phyloP scores from a whole-genome alignment of 345 rosid species.

The Bretschneidera sinensis region DNA sequence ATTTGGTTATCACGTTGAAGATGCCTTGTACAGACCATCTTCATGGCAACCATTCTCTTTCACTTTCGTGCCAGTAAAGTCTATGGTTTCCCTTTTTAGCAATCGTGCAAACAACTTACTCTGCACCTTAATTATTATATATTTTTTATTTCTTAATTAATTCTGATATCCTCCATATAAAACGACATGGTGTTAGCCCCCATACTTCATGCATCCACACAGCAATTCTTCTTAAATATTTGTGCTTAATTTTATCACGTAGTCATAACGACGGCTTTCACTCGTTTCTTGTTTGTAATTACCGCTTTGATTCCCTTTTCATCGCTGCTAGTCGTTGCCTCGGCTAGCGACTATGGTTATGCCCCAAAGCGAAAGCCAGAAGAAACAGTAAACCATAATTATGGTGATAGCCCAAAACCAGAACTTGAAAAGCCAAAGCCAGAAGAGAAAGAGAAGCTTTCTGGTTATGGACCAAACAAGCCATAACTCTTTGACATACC shows the following conservation, averaged over 20 bases:
- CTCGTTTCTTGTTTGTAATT: not conserved
- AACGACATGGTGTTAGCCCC: not conserved
- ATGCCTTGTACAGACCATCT: too few relatives aligned
- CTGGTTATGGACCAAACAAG: not conserved
- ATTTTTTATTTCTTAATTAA: not conserved
- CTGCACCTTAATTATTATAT: too few relatives aligned
- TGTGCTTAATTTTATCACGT: not conserved
- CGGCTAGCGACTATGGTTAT: conserved; percentile 7
- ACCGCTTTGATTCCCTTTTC: conserved; percentile 11
- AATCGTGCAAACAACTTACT: conserved; percentile 4
- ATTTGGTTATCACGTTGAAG: too few relatives aligned
- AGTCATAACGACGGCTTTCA: conserved; percentile 10
- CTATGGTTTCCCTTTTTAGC: too few relatives aligned
- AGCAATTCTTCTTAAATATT: not conserved
- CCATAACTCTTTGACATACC: too few relatives aligned
- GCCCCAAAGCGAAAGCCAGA: not conserved
- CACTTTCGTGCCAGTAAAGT: not conserved
- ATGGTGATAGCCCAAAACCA: not conserved
- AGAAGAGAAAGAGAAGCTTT: not conserved
- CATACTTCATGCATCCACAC: not conserved
- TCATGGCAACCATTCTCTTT: too few relatives aligned
- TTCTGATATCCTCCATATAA: not conserved
- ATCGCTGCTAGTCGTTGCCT: not conserved
- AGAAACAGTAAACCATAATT: not conserved
- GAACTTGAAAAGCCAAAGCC: not conserved